Evolutionary conservation across 148 eudicot species (phyloP), one percentile per base, ranked within the genome.

Genomic region (Spergularia marina): DNA sequence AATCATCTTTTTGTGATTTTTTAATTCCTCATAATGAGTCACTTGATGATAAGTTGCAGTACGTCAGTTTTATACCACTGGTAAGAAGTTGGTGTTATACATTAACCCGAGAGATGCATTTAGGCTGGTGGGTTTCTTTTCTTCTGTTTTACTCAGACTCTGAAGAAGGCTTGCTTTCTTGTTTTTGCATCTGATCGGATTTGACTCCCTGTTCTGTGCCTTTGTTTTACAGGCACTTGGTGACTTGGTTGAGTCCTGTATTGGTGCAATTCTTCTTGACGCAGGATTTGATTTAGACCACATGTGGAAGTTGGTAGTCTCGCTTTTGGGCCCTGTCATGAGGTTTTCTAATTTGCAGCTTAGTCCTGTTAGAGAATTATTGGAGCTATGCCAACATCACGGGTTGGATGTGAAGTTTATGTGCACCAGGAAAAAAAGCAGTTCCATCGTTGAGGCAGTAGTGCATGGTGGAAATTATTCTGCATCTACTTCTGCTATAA

Each of bases 231-330:
- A 95, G 99, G 99, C 88, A 71, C 88, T 95, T 2, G 98, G 99
- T 17, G 99, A 95, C 86, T 80, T 95, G 84, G 96, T 95, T 44
- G 99, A 95, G 83, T 95, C 99, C 65, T 89, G 82, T 78, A 70
- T 92, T 30, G 99, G 99, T 70, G 96, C 98, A 69, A 81, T 92
- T 68, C 88, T 88, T 79, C 97, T 95, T 74, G 99, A 95, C 69
- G 66, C 88, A 1, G 99, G 99, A 65, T 91, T 95, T 69, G 85
- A 92, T 82, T 82, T 95, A 76, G 81, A 88, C 53, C 82, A 39
- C 47, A 87, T 87, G 73, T 95, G 97, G 97, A 81, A 82, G 81
- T 82, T 82, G 71, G 86, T 91, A 90, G 85, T 89, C 49, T 87
- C 86, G 65, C 84, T 95, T 73, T 76, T 95, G 82, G 85, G 86